Conservation (phyloP, 306 rosid species). For the Acacia melanoxylon region DNA sequence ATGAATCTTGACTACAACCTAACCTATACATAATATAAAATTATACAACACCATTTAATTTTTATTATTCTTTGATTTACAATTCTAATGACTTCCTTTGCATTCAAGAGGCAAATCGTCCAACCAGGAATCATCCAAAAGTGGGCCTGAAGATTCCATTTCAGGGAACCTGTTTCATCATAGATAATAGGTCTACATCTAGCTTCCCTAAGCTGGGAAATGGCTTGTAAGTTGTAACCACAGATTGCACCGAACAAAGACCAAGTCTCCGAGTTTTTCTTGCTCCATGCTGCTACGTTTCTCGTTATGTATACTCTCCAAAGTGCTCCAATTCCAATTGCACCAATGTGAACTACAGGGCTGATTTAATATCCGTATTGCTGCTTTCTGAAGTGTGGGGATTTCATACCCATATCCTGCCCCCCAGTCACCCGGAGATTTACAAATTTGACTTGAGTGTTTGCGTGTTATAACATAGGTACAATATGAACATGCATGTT, state of each 20-base stretch:
- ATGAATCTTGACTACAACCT: no score
- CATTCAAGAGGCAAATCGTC: slow-evolving; percentile 51
- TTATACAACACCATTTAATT: background rate
- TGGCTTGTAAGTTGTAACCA: slow-evolving; percentile 53
- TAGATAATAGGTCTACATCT: slow-evolving; percentile 49
- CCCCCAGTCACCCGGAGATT: slow-evolving; percentile 75
- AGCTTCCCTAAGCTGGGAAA: slow-evolving; percentile 40
- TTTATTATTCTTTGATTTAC: background rate
- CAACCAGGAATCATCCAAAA: slow-evolving; percentile 64
- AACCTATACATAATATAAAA: background rate
- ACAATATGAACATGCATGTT: background rate
- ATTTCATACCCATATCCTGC: slow-evolving; percentile 70
- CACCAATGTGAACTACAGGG: slow-evolving; percentile 76
- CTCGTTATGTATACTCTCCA: slow-evolving; percentile 51
- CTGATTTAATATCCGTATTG: slow-evolving; percentile 66
- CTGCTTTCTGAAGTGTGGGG: slow-evolving; percentile 66
- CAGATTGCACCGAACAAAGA: slow-evolving; percentile 71
- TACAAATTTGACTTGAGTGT: slow-evolving; percentile 13
- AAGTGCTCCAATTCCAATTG: slow-evolving; percentile 65
- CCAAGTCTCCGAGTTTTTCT: slow-evolving; percentile 55
- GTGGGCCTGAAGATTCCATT: slow-evolving; percentile 46
- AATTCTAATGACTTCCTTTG: slow-evolving; percentile 39
- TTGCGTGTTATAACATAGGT: background rate
- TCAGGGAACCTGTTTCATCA: slow-evolving; percentile 64
- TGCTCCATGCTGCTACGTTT: slow-evolving; percentile 42